These are phyloP conservation scores for Fraxinus velutina DNA, from an alignment of 305 asterid genomes.

Conservation along the genomic window DNA sequence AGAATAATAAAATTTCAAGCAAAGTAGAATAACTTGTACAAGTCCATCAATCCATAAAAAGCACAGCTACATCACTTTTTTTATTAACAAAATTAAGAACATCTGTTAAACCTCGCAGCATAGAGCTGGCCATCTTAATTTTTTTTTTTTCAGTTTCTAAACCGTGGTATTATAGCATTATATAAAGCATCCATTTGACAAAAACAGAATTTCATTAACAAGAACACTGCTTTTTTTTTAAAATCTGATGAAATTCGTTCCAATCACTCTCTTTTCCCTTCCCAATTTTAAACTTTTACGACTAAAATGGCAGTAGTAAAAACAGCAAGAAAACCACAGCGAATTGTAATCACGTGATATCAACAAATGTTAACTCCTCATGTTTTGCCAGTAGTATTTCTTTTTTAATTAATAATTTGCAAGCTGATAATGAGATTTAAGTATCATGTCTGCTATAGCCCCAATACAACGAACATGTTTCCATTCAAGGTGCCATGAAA, in stretches of 20 bases:
- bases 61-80: slow-evolving; percentile 4
- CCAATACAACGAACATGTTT: neutral
- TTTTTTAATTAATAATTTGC: neutral
- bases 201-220: neutral
- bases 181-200: neutral
- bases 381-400: neutral
- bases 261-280: neutral
- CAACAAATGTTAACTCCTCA: neutral
- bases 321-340: neutral
- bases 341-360: neutral
- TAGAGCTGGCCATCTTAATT: neutral
- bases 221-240: neutral
- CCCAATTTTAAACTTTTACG: neutral
- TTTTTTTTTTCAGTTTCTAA: neutral
- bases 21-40: slow-evolving; percentile 12
- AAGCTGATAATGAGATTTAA: neutral
- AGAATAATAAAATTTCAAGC: slow-evolving; percentile 18
- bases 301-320: neutral
- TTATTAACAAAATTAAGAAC: neutral
- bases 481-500: neutral
- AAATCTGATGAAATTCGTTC: neutral
- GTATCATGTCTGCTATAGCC: neutral
- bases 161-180: neutral
- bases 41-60: slow-evolving; percentile 1
- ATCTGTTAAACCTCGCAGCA: neutral